Evolutionary conservation across 2,329 filamentous ascomycete genomes (phyloP), one percentile per base, ranked within the genome.

Genomic region (Colletotrichum tabaci): DNA sequence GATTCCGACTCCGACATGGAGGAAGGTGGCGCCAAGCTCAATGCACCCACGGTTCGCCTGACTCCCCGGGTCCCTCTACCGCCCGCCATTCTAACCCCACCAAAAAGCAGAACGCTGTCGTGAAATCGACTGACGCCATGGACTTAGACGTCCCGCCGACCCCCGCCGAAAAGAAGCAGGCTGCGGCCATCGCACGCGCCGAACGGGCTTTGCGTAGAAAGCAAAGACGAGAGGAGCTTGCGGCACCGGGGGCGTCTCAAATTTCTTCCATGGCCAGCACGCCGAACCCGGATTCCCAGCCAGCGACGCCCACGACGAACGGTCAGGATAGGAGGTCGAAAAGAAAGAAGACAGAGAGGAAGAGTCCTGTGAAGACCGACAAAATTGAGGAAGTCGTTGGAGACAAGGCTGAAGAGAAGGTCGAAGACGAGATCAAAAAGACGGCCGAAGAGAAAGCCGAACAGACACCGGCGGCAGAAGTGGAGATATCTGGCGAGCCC

Each of bases 311-410:
- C 35, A 57, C 47, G 44, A 74, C 30, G 55, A 71, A 66, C 63
- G 64, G 56, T 64, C 63, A 72, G 65, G 66, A 76, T 58, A 65
- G 52, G 61, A 71, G 47, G 50, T 18, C 58, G 40, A 35, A 26
- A 60, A 56, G 63, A 49, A 63, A 68, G 56, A 72, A 68, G 61
- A 18, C 61, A 44, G 66, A 72, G 13, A 70, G 70, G 62, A 75
- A 74, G 65, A 66, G 21, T n/a, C 10, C 44, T 5, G 58, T 46
- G 38, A 68, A 71, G 55, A n/a, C 50, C 12, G 13, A 13, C 4
- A 57, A 35, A 18, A 6, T 18, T 21, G 42, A 58, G 42, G 35
- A 38, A 10, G 8, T 10, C 2, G 35, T 38, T 38, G 35, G 35
- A 38, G 8, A 38, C 35, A 46, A 58, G 23, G 15, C n/a, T 38